These are phyloP conservation scores for Polyporus arcularius DNA, from an alignment of 768 basidiomycete species.

Conservation along the genomic window DNA sequence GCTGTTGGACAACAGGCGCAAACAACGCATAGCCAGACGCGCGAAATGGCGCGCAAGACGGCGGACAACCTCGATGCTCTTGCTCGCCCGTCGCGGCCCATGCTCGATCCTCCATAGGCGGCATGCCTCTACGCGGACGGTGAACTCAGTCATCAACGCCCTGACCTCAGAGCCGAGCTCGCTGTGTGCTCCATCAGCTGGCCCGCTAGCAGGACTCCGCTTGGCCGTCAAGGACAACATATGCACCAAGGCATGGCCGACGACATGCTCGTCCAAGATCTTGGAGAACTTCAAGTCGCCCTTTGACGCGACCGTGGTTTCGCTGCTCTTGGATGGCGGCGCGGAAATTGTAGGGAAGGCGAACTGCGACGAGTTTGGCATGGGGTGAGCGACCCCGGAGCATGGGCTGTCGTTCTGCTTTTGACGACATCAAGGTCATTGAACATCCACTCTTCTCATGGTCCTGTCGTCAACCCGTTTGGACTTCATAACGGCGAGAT, in stretches of 20 bases:
- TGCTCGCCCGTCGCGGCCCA: constrained; percentile 1
- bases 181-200: constrained; percentile 27
- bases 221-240: constrained; percentile 91
- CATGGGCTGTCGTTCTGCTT: background rate
- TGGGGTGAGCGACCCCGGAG: constrained; percentile 66
- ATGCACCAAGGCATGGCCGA: constrained; percentile 61
- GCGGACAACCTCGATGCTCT: background rate
- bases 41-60: background rate
- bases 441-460: constrained; percentile 72
- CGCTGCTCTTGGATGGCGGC: constrained; percentile 57
- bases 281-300: constrained; percentile 75
- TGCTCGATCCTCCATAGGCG: background rate
- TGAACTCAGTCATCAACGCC: background rate
- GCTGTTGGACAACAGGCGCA: constrained; percentile 22
- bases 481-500: constrained; percentile 25
- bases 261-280: constrained; percentile 80
- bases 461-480: constrained; percentile 78
- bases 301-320: constrained; percentile 85
- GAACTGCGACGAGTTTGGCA: constrained; percentile 97
- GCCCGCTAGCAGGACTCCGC: constrained; percentile 32
- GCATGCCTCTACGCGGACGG: background rate
- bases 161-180: background rate
- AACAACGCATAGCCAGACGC: constrained; percentile 14
- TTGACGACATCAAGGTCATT: constrained; percentile 54
- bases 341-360: constrained; percentile 84